Percentiles rank a stretch among this genome's conserved stretches.
These are phyloP conservation scores for Bonia amplexicaulis DNA, from an alignment of 176 grass and related monocot species.

Conservation along the genomic window DNA sequence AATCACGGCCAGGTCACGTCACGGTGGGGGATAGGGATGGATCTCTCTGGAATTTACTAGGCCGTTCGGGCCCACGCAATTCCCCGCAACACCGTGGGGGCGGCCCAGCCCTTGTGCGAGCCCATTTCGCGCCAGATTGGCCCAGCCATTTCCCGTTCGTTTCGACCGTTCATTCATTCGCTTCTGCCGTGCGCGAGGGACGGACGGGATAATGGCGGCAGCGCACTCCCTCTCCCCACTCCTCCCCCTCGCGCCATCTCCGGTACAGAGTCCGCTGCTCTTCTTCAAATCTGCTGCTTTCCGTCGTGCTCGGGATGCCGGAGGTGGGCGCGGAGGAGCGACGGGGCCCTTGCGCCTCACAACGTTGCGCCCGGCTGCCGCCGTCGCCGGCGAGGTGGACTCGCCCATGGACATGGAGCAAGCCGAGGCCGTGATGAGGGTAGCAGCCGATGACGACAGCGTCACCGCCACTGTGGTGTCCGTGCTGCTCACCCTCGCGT, in stretches of 20 bases:
- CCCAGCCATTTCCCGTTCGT: conserved; percentile 13
- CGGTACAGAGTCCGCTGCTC: neutral
- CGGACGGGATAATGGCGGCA: conserved; percentile 44
- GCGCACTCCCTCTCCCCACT: conserved; percentile 13
- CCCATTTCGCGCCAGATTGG: neutral
- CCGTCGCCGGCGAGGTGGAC: conserved; percentile 23
- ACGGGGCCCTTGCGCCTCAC: conserved; percentile 13
- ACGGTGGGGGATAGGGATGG: neutral
- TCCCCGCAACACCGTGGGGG: neutral
- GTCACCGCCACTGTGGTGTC: conserved; percentile 45
- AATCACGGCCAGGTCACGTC: conserved; percentile 3
- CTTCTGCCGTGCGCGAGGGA: conserved; percentile 20
- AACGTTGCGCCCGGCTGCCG: neutral
- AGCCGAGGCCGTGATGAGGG: conserved; percentile 35
- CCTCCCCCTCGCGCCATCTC: conserved; percentile 22
- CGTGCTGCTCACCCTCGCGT: conserved; percentile 43
- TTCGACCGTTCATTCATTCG: conserved; percentile 41
- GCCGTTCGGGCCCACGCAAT: neutral
- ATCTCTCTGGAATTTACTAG: conserved; percentile 41
- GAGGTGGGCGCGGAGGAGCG: neutral
- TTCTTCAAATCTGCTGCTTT: neutral
- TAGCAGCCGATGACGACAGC: conserved; percentile 46
- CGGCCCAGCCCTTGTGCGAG: neutral
- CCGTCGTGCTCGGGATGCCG: neutral
- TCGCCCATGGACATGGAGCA: conserved; percentile 23